Conservation (phyloP, 1,284 basidiomycete species). For the Termitomyces sp. region DNA sequence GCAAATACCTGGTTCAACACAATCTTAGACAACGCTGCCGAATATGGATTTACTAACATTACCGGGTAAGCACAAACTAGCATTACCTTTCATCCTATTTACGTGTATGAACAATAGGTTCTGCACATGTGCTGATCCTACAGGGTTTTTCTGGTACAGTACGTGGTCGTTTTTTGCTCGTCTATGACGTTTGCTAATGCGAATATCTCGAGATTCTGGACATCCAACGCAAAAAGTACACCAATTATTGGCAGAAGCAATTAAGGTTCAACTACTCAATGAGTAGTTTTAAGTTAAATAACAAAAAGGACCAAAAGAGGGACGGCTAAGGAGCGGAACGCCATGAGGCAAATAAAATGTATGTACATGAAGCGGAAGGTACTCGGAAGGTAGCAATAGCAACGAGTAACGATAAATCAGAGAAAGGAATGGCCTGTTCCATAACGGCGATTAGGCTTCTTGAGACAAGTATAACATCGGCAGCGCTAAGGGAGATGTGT, state of each 20-base stretch:
- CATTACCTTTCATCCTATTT: background rate
- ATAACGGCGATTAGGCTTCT: slow-evolving; percentile 6
- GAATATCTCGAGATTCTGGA: background rate
- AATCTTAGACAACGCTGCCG: slow-evolving; percentile 36
- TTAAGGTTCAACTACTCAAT: slow-evolving; percentile 24
- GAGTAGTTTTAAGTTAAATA: slow-evolving; percentile 12
- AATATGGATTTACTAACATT: slow-evolving; percentile 25
- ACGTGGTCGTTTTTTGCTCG: background rate
- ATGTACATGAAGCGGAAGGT: slow-evolving; percentile 16
- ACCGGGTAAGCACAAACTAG: background rate
- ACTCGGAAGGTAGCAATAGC: slow-evolving; percentile 10
- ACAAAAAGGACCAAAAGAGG: slow-evolving; percentile 1
- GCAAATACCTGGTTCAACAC: slow-evolving; percentile 44
- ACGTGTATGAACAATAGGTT: background rate
- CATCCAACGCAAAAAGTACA: slow-evolving; percentile 23
- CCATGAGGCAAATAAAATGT: slow-evolving; percentile 7
- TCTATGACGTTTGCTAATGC: background rate
- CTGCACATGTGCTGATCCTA: slow-evolving; percentile 1
- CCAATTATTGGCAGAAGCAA: slow-evolving; percentile 37
- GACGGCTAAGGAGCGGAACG: slow-evolving; percentile 11
- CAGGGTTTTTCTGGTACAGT: slow-evolving; percentile 3
- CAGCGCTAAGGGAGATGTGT: background rate
- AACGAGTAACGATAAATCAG: slow-evolving; percentile 18
- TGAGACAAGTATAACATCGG: slow-evolving; percentile 1
- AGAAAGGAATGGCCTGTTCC: slow-evolving; percentile 5